These are phyloP conservation scores for Hanseniaspora jakobsenii DNA, from an alignment of 805 yeast species.

Conservation along the genomic window DNA sequence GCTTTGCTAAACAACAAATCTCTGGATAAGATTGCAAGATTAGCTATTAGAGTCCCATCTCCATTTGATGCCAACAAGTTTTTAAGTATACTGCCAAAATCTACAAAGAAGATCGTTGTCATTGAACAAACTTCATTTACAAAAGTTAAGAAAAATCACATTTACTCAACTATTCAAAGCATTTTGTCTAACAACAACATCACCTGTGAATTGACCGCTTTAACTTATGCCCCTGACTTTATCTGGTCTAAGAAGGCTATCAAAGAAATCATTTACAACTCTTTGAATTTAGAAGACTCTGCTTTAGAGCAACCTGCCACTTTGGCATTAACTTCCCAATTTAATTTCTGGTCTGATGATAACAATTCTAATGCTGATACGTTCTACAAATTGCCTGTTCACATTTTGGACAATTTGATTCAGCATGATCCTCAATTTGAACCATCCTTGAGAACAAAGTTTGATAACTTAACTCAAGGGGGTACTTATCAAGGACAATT, in stretches of 20 bases:
- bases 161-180: slow-evolving; percentile 15
- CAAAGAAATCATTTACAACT: slow-evolving; percentile 37
- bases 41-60: slow-evolving; percentile 63
- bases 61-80: slow-evolving; percentile 65
- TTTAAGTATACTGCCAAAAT: slow-evolving; percentile 42
- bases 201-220: slow-evolving; percentile 38
- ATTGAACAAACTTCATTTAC: slow-evolving; percentile 40
- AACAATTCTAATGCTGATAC: slow-evolving; percentile 28
- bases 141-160: slow-evolving; percentile 8
- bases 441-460: slow-evolving; percentile 49
- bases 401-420: slow-evolving; percentile 12
- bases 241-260: slow-evolving; percentile 47
- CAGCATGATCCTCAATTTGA: slow-evolving; percentile 12
- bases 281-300: slow-evolving; percentile 20
- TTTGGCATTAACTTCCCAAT: slow-evolving; percentile 22
- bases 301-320: slow-evolving; percentile 20
- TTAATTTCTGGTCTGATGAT: slow-evolving; percentile 60
- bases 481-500: slow-evolving; percentile 64
- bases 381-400: slow-evolving; percentile 9
- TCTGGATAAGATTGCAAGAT: slow-evolving; percentile 42
- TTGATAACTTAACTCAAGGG: slow-evolving; percentile 59
- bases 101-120: slow-evolving; percentile 51
- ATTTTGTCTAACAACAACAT: slow-evolving; percentile 23
- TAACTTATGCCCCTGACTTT: slow-evolving; percentile 39
- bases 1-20: slow-evolving; percentile 30